Evolutionary conservation across 306 rosid species (phyloP).

Genomic region (Sphenostylis stenocarpa): DNA sequence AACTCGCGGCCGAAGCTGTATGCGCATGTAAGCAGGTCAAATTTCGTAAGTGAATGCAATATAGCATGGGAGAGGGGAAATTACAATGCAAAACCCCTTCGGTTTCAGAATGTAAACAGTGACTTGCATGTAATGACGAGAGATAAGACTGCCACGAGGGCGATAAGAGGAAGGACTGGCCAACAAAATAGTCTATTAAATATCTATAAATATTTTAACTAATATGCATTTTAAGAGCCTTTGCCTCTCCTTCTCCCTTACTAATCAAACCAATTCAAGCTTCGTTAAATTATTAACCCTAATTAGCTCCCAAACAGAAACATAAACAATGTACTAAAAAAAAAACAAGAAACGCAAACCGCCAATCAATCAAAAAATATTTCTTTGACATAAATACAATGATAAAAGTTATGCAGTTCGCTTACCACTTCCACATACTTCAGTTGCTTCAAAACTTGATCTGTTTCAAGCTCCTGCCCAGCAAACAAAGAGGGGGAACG

Average conservation of each 20-base stretch:
- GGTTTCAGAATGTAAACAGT: no score
- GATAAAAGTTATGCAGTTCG: constrained; percentile 3
- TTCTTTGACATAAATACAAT: constrained; percentile 12
- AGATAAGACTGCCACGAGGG: neutral
- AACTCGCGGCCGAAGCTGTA: constrained; percentile 73
- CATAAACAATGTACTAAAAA: no score
- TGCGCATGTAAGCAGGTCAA: constrained; percentile 7
- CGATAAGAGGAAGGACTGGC: neutral
- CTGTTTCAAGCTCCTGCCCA: constrained; percentile 86
- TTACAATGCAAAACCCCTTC: neutral
- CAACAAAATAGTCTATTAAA: neutral
- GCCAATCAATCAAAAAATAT: neutral
- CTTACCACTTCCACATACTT: constrained; percentile 81
- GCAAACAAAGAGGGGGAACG: constrained; percentile 15
- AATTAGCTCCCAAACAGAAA: neutral
- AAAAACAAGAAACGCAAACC: neutral
- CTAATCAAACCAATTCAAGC: neutral
- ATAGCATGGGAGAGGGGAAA: neutral
- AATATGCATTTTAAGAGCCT: neutral
- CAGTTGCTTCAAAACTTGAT: constrained; percentile 69
- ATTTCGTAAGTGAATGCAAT: neutral
- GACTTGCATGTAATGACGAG: no score
- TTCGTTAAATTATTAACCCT: neutral
- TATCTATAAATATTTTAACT: neutral
- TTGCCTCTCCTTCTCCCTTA: neutral